Percentiles rank a stretch among this genome's conserved stretches.
Conservation (phyloP, 1,139 yeast genomes). For the Debaryomyces robertsiae region DNA sequence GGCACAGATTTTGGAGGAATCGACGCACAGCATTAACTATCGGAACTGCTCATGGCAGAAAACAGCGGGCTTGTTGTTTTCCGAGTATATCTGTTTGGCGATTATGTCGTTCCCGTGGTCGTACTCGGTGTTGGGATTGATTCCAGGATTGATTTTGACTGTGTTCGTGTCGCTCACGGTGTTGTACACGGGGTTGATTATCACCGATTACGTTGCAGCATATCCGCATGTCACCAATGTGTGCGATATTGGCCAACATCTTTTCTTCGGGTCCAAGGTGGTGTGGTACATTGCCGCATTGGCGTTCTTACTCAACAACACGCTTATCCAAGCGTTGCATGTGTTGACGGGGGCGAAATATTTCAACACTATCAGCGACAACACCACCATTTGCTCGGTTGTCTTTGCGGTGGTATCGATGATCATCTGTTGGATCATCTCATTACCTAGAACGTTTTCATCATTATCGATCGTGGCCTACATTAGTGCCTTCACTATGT, state of each 20-base stretch:
- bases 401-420: constrained; percentile 52
- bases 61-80: constrained; percentile 58
- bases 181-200: constrained; percentile 55
- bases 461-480: constrained; percentile 52
- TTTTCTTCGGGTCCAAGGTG: constrained; percentile 52
- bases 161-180: constrained; percentile 52
- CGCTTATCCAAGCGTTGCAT: constrained; percentile 60
- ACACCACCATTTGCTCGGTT: constrained; percentile 53
- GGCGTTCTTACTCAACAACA: constrained; percentile 56
- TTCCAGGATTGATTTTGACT: constrained; percentile 60
- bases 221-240: constrained; percentile 55
- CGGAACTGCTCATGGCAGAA: constrained; percentile 59
- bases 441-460: constrained; percentile 59
- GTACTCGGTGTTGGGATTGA: constrained; percentile 58
- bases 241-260: constrained; percentile 61
- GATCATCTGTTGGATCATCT: constrained; percentile 49
- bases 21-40: constrained; percentile 40
- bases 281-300: constrained; percentile 62
- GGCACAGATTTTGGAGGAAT: constrained; percentile 10
- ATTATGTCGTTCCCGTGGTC: constrained; percentile 69
- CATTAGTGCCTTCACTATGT: constrained; percentile 59
- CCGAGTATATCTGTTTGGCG: constrained; percentile 64
- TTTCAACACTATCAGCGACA: constrained; percentile 53
- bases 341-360: constrained; percentile 63
- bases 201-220: constrained; percentile 56